Percentiles rank a stretch among this genome's conserved stretches.
Conservation (phyloP, 495 filamentous ascomycete genomes). For the Lophium mytilinum region DNA sequence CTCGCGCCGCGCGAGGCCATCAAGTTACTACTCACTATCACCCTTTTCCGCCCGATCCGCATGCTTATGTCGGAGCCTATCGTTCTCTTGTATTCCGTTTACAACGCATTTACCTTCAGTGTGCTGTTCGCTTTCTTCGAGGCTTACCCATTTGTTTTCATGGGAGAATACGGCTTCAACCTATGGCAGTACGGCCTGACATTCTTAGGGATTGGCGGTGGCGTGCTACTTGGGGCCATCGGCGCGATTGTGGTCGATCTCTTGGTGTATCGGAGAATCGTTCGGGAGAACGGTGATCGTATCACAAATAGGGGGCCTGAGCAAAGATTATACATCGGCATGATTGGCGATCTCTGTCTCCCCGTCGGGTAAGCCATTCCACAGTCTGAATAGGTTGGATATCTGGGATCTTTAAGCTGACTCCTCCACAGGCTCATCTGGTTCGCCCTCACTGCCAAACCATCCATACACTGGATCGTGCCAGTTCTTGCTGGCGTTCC, state of each 20-base stretch:
- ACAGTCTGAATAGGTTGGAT: no score
- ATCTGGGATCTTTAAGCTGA: no score
- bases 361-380: conserved; percentile 32
- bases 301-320: conserved; percentile 40
- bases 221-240: conserved; percentile 43
- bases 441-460: conserved; percentile 42
- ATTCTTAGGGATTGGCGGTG: conserved; percentile 51
- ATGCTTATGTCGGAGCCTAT: conserved; percentile 64
- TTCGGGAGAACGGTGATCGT: not conserved
- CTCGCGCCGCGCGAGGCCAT: conserved; percentile 25
- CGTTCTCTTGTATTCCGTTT: conserved; percentile 52
- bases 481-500: conserved; percentile 47
- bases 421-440: conserved; percentile 30
- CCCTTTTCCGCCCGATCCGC: conserved; percentile 50
- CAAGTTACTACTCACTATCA: conserved; percentile 46
- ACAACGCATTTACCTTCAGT: conserved; percentile 54
- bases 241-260: conserved; percentile 42
- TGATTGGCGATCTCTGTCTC: conserved; percentile 51
- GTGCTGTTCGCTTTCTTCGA: conserved; percentile 61
- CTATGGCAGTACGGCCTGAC: conserved; percentile 43
- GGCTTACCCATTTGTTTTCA: conserved; percentile 45
- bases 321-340: conserved; percentile 48
- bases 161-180: conserved; percentile 16
- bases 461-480: conserved; percentile 35
- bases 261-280: conserved; percentile 33